Evolutionary conservation across 2,329 filamentous ascomycete species (phyloP), one percentile per base, ranked within the genome.

Genomic region (Trichophyton mentagrophytes): DNA sequence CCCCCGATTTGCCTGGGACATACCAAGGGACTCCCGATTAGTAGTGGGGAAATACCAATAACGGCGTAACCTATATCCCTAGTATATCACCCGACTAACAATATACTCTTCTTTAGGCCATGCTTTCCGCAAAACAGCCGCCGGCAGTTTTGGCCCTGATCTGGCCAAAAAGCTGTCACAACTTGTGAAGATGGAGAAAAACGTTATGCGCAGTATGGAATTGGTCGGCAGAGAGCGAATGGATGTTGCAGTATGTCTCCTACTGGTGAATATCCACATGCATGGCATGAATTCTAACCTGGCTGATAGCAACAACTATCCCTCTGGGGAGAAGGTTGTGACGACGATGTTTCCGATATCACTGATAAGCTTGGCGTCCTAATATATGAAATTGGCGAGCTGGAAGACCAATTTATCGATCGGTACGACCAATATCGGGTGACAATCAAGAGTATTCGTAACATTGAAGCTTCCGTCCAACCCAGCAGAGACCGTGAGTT

Each of bases 101-200:
- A 27, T 56, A 2, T 46, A 3, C 9, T 22, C 5, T 55, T 30
- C 11, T 51, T 44, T 69, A 86, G 85, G 86, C 71, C 83, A 88
- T 80, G 83, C 80, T 47, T 79, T 80, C 69, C 76, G 78, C 63
- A 79, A 79, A 68, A 74, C 76, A 53, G 72, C 79, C 58, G 78
- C 78, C 25, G 79, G 79, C 44, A 77, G 78, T 62, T 80, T 80
- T 69, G 85, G 85, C 40, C 85, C 91, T 61, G 93, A 99, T 70
- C 85, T 99, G 62, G 88, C 93, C 62, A 96, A 96, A 83, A 99
- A 99, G 83, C 86, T 99, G 64, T 90, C 91, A 46, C 89, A 95
- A 79, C 84, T 99, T 59, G 93, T 99, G 65, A 99, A 99, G 84
- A 99, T 99, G 93, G 93, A 99, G 80, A 99, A 99, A 85, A 97